Conservation (phyloP, 2,329 filamentous ascomycete genomes). For the Arthroderma uncinatum region DNA sequence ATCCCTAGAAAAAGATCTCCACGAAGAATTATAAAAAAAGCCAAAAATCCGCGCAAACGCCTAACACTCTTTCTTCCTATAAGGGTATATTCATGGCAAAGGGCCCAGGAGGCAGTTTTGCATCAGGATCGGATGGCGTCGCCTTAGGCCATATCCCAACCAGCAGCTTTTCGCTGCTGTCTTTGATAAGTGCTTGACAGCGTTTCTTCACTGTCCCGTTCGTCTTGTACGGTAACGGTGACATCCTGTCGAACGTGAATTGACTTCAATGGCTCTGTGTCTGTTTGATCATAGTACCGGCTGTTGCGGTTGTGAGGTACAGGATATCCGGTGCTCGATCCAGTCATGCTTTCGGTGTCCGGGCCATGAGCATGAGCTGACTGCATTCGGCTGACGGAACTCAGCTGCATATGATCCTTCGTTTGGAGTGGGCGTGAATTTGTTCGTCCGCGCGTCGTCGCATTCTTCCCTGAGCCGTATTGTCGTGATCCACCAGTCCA, state of each 20-base stretch:
- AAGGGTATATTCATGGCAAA: not conserved
- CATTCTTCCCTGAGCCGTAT: slow-evolving; percentile 11
- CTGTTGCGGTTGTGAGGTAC: not conserved
- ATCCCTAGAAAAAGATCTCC: not conserved
- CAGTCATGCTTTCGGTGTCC: not conserved
- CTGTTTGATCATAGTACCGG: slow-evolving; percentile 17
- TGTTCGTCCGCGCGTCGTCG: slow-evolving; percentile 17
- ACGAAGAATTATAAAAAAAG: not conserved
- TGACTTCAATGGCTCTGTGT: slow-evolving; percentile 22
- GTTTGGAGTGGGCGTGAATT: not conserved
- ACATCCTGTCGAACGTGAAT: slow-evolving; percentile 32
- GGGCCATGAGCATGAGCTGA: not conserved
- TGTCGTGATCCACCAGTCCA: slow-evolving; percentile 31
- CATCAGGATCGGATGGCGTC: not conserved
- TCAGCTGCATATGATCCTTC: not conserved
- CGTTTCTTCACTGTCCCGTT: not conserved
- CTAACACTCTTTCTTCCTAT: not conserved
- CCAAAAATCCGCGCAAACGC: not conserved
- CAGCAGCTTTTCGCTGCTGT: not conserved
- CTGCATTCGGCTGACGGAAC: not conserved
- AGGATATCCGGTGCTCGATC: not conserved
- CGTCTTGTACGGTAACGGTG: slow-evolving; percentile 23
- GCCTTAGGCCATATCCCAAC: not conserved
- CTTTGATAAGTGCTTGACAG: not conserved
- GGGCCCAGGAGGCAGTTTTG: not conserved